Base-by-base conservation (phyloP, 2,329 filamentous ascomycete genomes). In the Aspergillus aculeatus region DNA sequence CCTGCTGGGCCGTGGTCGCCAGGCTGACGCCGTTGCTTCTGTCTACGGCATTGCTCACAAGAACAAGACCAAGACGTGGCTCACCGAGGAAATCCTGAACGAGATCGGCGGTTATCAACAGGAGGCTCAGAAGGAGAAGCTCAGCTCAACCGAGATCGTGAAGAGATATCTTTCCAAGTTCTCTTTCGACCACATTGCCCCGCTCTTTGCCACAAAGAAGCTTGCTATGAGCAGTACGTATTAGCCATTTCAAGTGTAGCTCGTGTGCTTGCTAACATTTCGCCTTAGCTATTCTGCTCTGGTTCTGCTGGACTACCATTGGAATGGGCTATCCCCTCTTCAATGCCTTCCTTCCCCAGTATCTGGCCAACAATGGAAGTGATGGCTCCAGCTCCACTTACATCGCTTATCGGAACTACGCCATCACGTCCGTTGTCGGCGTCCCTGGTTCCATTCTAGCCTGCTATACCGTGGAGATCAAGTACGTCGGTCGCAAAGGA, bases 261-360 rank as follows among this genome's bases (percentile, higher is more conserved):
- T 80, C 83, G 84, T 1, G 68, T 64, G 3, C 23, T 41, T 35
- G 6, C 60, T 69, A 67, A 65, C 63, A 48, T 19, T 24, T 48
- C 7, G 11, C 31, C 44, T 52, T 50, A 76, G 69, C 82, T 29
- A 60, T 74, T 12, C 70, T 84, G 1, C 73, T 94, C 51, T 92
- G 89, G 89, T 90, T 92, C 75, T 87, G 86, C 72, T 96, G 91
- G 91, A 83, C 87, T 0, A 88, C 86, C 14, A 93, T 96, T 65
- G 91, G 91, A 61, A 89, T 96, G 86, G 91, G 88, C 2, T 96
- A 94, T 70, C 91, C 91, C 1, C 84, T 96, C 1, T 96, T 94
- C 83, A 95, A 95, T 74, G 89, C 90, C 55, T 96, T 96, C 77
- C 82, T 96, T n/a, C 92, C 92, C 0, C 90, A 95, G 66, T 95